A percentile compares a stretch with the other conserved stretches of the same genome.
These are phyloP conservation scores for Mycena galericulata DNA, from an alignment of 768 basidiomycete genomes.

Conservation along the genomic window DNA sequence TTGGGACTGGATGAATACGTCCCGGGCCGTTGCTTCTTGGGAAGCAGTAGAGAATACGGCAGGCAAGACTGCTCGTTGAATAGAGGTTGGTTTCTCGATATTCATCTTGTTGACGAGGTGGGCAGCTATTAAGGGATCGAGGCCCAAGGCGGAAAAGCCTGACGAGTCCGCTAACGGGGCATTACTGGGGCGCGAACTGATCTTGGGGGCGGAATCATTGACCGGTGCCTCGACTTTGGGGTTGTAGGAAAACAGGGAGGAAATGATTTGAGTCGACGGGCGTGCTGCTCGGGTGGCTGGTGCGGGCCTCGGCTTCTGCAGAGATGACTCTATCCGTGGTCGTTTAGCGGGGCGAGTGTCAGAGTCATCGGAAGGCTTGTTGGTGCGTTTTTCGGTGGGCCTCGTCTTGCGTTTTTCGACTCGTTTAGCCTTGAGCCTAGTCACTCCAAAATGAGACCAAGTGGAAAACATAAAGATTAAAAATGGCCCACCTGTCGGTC, in stretches of 20 bases:
- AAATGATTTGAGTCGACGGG: constrained; percentile 74
- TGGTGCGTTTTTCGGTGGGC: constrained; percentile 44
- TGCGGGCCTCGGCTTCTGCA: constrained; percentile 27
- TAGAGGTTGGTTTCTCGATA: constrained; percentile 88
- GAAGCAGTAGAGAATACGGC: constrained; percentile 52
- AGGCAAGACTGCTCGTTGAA: constrained; percentile 86
- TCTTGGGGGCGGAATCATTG: constrained; percentile 38
- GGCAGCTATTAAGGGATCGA: constrained; percentile 81
- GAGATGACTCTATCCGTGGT: constrained; percentile 46
- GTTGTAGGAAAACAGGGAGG: constrained; percentile 90
- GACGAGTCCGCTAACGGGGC: constrained; percentile 83
- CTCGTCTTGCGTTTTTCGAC: constrained; percentile 69
- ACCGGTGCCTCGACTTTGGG: constrained; percentile 69
- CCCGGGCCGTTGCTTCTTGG: constrained; percentile 59
- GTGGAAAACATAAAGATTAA: constrained; percentile 16
- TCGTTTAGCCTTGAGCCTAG: constrained; percentile 82
- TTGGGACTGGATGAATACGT: constrained; percentile 95
- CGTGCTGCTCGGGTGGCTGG: constrained; percentile 31
- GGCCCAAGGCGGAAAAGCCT: constrained; percentile 84
- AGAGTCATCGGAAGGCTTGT: constrained; percentile 40
- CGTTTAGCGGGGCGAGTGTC: constrained; percentile 61
- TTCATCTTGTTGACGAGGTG: constrained; percentile 86
- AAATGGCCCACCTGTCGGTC: constrained; percentile 81
- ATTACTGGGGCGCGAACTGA: constrained; percentile 74
- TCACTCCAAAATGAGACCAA: constrained; percentile 34